Evolutionary conservation across 345 rosid species (phyloP), one percentile per base, ranked within the genome.

Genomic region (Turritis glabra): DNA sequence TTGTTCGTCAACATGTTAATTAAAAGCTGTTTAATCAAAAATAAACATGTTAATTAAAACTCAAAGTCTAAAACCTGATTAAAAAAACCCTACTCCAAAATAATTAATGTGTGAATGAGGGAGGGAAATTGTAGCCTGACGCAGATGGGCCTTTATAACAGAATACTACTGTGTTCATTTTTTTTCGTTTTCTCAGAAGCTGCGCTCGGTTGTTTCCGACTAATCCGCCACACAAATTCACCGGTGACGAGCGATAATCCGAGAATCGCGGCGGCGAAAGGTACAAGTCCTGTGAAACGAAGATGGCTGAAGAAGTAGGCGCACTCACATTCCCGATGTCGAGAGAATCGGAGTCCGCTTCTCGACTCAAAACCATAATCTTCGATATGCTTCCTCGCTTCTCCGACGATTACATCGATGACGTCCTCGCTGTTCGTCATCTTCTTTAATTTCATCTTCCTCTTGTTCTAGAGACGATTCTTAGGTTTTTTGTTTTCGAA

Each of bases 321-420:
- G 3, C 67, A 27, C n/a, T 54, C 17, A 50, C 79, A 21, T 81
- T 81, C 61, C 71, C 58, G n/a, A 74, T 74, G 61, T 29, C 17
- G 44, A 65, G 81, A 47, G 75, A 58, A 46, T 81, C 81, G 25
- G 72, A 61, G 61, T 54, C 74, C 22, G 84, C 75, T 74, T 81
- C 66, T 37, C 69, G 76, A 47, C 80, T 81, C 44, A 78, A 54
- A 81, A 25, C 54, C 6, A 33, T 38, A 8, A 21, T 78, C 60
- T 71, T 78, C 64, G 46, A 71, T 26, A 38, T 71, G 59, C 78
- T 81, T 76, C 84, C 53, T 69, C 68, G 44, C 54, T 77, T 70
- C 75, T 59, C 68, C 23, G 54, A 50, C 29, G n/a, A 66, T 54
- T 43, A 78, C 72, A 19, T 53, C 75, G 82, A 71, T 53, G 75